Evolutionary conservation across 345 rosid genomes (phyloP).

Genomic region (Eucalyptus regnans): DNA sequence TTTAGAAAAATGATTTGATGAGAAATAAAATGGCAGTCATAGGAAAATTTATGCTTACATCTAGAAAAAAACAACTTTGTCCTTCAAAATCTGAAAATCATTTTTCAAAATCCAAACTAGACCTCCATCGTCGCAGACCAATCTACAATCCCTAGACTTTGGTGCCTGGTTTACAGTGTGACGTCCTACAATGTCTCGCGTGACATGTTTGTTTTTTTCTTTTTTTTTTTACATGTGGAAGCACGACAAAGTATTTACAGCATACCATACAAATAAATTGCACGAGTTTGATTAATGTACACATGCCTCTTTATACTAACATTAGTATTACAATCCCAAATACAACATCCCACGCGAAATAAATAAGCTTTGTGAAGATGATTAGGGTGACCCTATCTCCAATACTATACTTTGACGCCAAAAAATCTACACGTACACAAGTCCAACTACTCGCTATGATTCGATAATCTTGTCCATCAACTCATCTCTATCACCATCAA

Average conservation of each 20-base stretch:
- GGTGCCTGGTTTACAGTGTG: fast-evolving
- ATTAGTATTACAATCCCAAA: neutral
- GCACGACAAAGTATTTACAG: neutral
- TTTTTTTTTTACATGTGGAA: neutral
- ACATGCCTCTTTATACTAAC: neutral
- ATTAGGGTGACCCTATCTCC: neutral
- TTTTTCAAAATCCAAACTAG: neutral
- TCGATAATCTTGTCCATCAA: neutral
- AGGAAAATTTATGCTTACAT: neutral
- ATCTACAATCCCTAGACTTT: neutral
- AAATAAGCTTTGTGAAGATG: neutral
- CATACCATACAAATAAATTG: neutral
- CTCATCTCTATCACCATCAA: neutral
- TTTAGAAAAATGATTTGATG: neutral
- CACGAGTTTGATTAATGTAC: neutral
- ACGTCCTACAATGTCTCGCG: fast-evolving
- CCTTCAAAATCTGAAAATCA: neutral
- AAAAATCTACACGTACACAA: neutral
- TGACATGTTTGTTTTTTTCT: too few species aligned
- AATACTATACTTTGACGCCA: neutral
- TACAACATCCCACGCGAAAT: neutral
- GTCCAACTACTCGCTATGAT: neutral
- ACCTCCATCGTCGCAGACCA: neutral
- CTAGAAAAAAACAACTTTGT: fast-evolving
- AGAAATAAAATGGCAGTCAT: neutral